These are phyloP conservation scores for Alloteropsis semialata DNA, from an alignment of 176 grass and related monocot genomes.

Conservation along the genomic window DNA sequence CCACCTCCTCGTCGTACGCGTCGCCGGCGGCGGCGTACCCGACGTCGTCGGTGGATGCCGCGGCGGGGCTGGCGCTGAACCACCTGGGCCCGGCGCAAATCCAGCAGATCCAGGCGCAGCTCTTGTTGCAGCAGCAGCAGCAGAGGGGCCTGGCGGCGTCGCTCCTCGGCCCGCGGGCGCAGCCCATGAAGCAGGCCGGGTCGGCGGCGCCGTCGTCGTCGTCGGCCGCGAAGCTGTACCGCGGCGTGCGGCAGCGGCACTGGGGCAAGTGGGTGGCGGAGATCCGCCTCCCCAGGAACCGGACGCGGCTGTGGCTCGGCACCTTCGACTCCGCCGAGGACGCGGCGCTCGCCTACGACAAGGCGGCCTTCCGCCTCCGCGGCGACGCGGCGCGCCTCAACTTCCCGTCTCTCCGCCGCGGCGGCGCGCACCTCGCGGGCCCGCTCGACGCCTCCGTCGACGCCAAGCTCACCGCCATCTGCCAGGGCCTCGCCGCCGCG, in stretches of 20 bases:
- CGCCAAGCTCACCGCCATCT: conserved; percentile 87
- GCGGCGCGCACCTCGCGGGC: conserved; percentile 56
- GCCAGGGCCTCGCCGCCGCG: conserved; percentile 41
- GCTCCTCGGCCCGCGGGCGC: conserved; percentile 58
- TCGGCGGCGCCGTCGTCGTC: background rate
- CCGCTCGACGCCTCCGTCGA: conserved; percentile 70
- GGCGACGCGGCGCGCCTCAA: conserved; percentile 87
- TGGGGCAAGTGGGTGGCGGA: conserved; percentile 99
- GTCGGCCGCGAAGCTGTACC: conserved; percentile 58
- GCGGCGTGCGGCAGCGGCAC: conserved; percentile 95
- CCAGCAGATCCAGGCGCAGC: conserved; percentile 67
- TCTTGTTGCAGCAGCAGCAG: conserved; percentile 61
- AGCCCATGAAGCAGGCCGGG: conserved; percentile 77
- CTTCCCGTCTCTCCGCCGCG: conserved; percentile 75
- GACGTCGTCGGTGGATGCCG: background rate
- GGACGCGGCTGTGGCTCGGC: conserved; percentile 91
- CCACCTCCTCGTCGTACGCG: conserved; percentile 34
- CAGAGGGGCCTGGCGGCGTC: conserved; percentile 6
- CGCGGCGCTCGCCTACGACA: conserved; percentile 91
- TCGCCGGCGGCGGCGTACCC: conserved; percentile 1
- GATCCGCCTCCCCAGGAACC: conserved; percentile 92
- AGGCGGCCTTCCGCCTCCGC: conserved; percentile 87
- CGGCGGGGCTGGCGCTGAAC: conserved; percentile 52
- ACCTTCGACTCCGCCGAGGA: conserved; percentile 97
- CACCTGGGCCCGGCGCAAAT: conserved; percentile 62